Percentiles rank a stretch among this genome's conserved stretches.
These are phyloP conservation scores for Ephemerocybe angulata DNA, from an alignment of 768 basidiomycete species.

Conservation along the genomic window DNA sequence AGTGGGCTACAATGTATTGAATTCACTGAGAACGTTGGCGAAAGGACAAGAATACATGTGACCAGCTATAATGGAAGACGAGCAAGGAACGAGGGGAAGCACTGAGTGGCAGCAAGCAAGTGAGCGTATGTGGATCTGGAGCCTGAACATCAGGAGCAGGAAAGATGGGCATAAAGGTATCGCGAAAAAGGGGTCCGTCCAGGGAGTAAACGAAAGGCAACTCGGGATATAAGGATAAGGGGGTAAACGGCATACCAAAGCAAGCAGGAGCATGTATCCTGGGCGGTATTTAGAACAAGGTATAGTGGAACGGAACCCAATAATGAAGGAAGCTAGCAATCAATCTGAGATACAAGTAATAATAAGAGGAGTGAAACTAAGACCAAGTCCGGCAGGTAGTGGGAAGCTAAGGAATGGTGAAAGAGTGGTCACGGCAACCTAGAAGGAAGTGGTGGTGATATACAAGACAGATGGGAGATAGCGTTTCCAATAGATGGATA, in stretches of 20 bases:
- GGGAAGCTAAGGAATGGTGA: neutral
- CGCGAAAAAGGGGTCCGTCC: neutral
- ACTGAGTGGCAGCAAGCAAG: no score
- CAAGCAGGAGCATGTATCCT: no score
- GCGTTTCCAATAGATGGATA: neutral
- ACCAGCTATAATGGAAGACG: no score
- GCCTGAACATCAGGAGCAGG: no score
- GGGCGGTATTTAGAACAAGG: no score
- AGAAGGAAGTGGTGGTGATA: neutral
- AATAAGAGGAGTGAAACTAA: neutral
- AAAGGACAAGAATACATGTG: neutral
- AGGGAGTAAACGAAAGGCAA: slow-evolving; percentile 2
- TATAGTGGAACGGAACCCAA: neutral
- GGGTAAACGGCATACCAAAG: neutral
- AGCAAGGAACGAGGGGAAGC: no score
- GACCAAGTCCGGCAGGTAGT: neutral
- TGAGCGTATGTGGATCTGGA: no score
- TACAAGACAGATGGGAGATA: neutral
- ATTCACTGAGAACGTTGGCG: neutral
- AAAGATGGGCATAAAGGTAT: neutral
- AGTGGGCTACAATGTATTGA: neutral
- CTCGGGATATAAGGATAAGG: neutral
- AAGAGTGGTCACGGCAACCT: no score
- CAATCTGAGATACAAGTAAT: neutral
- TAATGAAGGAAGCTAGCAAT: neutral